Base-by-base conservation (phyloP, 148 eudicot species). In the Bassia scoparia region DNA sequence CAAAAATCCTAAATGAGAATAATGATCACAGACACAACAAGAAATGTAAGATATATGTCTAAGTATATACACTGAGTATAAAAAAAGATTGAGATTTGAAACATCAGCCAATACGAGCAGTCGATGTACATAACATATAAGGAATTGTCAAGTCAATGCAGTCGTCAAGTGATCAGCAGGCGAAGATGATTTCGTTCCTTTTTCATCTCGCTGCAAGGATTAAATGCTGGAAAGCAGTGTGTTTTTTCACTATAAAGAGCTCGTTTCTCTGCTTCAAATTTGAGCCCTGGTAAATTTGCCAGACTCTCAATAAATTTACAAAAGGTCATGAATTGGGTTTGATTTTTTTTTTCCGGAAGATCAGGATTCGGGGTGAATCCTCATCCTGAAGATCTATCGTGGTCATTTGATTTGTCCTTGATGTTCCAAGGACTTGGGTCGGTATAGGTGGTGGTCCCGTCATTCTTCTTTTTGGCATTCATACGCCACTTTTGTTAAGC, bases 401-500 rank as follows among this genome's bases (percentile, higher is more conserved):
- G 50, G 30, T 38, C 68, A 65, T 65, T 38, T 65, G 48, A 14
- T 41, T 65, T 2, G 23, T 29, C n/a, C 12, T 3, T 66, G 69
- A 5, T 20, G 52, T 10, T 48, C 80, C 90, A 43, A 85, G 70
- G 29, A 11, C 74, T 77, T 55, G 76, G 21, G 80, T 26, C 7
- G 75, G 68, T 16, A 41, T 60, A 7, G 24, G 53, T 58, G 46
- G 63, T 21, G 68, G 24, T 72, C 26, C 73, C 76, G 1, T 83
- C 83, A 0, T 62, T 71, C 79, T 80, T 85, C 76, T 87, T 84
- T 77, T 80, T 68, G 15, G 89, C 93, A 53, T 81, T 80, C 78
- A 84, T 84, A 21, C 86, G 90, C 97, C 98, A 95, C 41, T 79
- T 83, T 86, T 59, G 83, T 35, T 91, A 76, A 44, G 98, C 97